Conservation (phyloP, 805 yeast species). For the Candida stauntonica region DNA sequence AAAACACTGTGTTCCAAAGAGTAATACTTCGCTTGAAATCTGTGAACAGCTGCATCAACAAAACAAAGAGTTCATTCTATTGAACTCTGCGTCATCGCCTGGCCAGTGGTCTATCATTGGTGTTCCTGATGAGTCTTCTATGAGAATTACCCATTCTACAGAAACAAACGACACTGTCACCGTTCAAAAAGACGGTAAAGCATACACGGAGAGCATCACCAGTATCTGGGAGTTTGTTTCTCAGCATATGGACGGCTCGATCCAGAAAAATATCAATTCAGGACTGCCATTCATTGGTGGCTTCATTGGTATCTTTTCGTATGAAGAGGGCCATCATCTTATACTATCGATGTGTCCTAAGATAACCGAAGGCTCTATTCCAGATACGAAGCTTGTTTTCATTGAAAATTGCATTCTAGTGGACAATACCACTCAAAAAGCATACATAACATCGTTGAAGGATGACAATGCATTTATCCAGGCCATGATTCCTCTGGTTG, state of each 20-base stretch:
- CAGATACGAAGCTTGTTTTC: slow-evolving; percentile 73
- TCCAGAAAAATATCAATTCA: slow-evolving; percentile 18
- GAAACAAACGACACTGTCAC: slow-evolving; percentile 27
- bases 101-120: slow-evolving; percentile 91
- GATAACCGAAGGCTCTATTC: slow-evolving; percentile 39
- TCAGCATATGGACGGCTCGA: slow-evolving; percentile 37
- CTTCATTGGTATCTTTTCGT: slow-evolving; percentile 75
- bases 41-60: slow-evolving; percentile 41
- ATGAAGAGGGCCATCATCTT: slow-evolving; percentile 73
- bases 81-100: slow-evolving; percentile 78
- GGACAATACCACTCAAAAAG: slow-evolving; percentile 41
- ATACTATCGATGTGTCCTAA: slow-evolving; percentile 29
- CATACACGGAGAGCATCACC: slow-evolving; percentile 4
- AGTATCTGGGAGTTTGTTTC: slow-evolving; percentile 51
- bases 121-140: slow-evolving; percentile 43
- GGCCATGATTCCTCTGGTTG: slow-evolving; percentile 22
- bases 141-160: slow-evolving; percentile 58
- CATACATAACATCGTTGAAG: slow-evolving; percentile 49
- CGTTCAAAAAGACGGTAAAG: neutral
- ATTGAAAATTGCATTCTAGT: slow-evolving; percentile 60
- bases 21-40: slow-evolving; percentile 37
- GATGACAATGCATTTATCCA: slow-evolving; percentile 4
- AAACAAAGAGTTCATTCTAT: slow-evolving; percentile 47
- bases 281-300: slow-evolving; percentile 88
- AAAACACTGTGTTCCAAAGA: slow-evolving; percentile 1